These are phyloP conservation scores for Actinomucor elegans DNA, from an alignment of 371 early-diverging fungal genomes.

Conservation along the genomic window DNA sequence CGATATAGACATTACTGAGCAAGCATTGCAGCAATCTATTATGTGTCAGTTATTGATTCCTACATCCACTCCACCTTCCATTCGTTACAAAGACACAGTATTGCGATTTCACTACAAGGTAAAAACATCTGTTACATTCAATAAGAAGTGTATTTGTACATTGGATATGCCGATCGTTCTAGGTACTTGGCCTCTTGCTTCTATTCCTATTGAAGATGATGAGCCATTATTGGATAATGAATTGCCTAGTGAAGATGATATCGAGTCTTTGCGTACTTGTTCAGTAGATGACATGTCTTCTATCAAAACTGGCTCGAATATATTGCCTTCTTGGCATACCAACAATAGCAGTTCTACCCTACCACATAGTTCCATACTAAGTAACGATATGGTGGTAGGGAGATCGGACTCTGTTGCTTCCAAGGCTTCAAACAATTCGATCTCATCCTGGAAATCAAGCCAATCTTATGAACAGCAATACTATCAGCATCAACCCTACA, in stretches of 20 bases:
- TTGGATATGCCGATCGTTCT: conserved; percentile 44
- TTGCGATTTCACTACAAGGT: conserved; percentile 43
- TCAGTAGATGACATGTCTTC: conserved; percentile 3
- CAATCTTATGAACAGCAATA: conserved; percentile 21
- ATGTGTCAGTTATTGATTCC: conserved; percentile 38
- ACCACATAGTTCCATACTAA: conserved; percentile 1
- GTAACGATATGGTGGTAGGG: conserved; percentile 9
- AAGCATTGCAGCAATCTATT: conserved; percentile 23
- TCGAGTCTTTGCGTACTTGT: conserved; percentile 9
- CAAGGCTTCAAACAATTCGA: conserved; percentile 16
- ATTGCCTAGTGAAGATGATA: background rate
- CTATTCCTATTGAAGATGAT: conserved; percentile 50
- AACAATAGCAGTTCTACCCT: conserved; percentile 3
- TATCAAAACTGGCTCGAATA: background rate
- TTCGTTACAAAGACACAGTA: conserved; percentile 36
- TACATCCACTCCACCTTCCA: conserved; percentile 48
- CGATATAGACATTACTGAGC: conserved; percentile 3
- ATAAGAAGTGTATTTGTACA: conserved; percentile 1
- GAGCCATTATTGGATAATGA: background rate
- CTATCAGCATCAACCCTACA: conserved; percentile 3
- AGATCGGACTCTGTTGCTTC: conserved; percentile 33
- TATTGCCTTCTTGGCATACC: conserved; percentile 7
- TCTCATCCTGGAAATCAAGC: conserved; percentile 31
- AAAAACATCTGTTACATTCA: conserved; percentile 17
- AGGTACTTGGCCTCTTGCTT: conserved; percentile 49